Base-by-base conservation (phyloP, 2,329 filamentous ascomycete species). In the Hirsutella thompsonii region DNA sequence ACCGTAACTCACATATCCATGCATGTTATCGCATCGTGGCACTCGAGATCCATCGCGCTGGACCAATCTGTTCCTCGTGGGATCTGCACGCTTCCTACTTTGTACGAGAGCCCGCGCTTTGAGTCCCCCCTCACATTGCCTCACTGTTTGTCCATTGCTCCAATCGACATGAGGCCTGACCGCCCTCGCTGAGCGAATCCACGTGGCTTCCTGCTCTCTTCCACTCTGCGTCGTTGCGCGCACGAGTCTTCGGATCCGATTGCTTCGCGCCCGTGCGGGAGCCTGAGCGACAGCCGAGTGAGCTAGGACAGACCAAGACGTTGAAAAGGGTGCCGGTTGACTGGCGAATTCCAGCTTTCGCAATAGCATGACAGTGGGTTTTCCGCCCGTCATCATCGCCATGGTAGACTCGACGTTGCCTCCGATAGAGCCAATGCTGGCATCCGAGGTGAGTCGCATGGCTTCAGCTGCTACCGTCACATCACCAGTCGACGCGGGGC, bases 381-480 rank as follows among this genome's bases (percentile, higher is more conserved):
- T 11, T 2, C 29, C 13, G 29, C 6, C 18, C 13, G 23, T 11
- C 23, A n/a, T 26, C 23, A 26, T 28, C 29, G 11, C 5, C 19
- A 43, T 23, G 26, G 37, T 40, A 34, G 38, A 38, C 29, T 13
- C 3, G 20, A 36, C 42, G 36, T 18, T 18, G 30, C 36, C 35
- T 20, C 14, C 38, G 9, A 36, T 36, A 20, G 42, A 43, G 38
- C 42, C 42, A 3, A 16, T 44, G 26, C 6, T 44, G 23, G 42
- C 42, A 13, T 38, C 39, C 32, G 42, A 44, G 39, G 42, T 44
- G 14, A 16, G 39, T 44, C 3, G n/a, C 9, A 8, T 13, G 29
- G 11, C 18, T 11, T 20, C 16, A 11, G 5, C 20, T 3, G 18
- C 35, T 21, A 8, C 18, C 20, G 35, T 19, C 34, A 14, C 19